Percentiles rank a stretch among this genome's conserved stretches.
phyloP scores from a whole-genome alignment of 805 yeast genomes.

The Metschnikowia reukaufii region DNA sequence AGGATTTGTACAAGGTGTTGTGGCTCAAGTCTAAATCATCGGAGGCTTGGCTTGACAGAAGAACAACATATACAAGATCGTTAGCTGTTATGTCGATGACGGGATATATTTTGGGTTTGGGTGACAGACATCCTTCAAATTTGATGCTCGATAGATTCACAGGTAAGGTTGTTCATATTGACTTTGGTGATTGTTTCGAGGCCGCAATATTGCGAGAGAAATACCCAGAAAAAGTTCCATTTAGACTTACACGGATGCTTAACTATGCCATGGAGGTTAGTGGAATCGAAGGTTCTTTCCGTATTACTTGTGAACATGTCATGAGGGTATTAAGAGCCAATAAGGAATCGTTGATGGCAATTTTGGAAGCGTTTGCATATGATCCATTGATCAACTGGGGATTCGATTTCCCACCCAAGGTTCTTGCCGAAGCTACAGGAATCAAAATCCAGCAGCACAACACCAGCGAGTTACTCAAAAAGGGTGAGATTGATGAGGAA shows the following conservation, averaged over 20 bases:
- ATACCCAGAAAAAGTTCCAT: constrained; percentile 97
- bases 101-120: constrained; percentile 93
- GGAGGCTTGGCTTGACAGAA: constrained; percentile 96
- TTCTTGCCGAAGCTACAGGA: constrained; percentile 72
- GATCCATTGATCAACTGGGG: constrained; percentile 99
- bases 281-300: constrained; percentile 96
- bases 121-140: constrained; percentile 97
- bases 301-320: constrained; percentile 95
- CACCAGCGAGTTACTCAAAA: constrained; percentile 66
- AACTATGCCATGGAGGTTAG: constrained; percentile 99
- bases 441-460: constrained; percentile 65
- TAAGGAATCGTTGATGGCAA: constrained; percentile 96
- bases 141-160: constrained; percentile 92
- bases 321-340: constrained; percentile 93
- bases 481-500: constrained; percentile 72
- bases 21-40: constrained; percentile 97
- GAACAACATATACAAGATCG: constrained; percentile 94
- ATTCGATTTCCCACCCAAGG: constrained; percentile 83
- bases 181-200: constrained; percentile 98
- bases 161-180: constrained; percentile 95
- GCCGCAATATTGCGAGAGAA: constrained; percentile 96
- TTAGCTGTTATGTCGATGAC: constrained; percentile 99
- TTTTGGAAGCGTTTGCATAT: constrained; percentile 95
- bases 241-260: constrained; percentile 93
- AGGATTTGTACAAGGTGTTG: constrained; percentile 89